phyloP scores from a whole-genome alignment of 192 early-diverging fungal genomes.

The Dissophora ornata region DNA sequence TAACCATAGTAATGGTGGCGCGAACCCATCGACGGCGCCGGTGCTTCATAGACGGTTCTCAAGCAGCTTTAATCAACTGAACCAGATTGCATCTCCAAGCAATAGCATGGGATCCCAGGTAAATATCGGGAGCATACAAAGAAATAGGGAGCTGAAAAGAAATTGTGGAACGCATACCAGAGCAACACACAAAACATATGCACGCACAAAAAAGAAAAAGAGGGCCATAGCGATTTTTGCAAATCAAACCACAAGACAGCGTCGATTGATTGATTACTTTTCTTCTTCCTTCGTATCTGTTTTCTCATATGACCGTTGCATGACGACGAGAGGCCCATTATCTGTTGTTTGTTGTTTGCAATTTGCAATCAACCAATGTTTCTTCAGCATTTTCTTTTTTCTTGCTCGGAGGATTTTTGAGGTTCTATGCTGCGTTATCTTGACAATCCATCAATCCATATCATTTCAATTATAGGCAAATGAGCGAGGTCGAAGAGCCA shows the following conservation, averaged over 20 bases:
- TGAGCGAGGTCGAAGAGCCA: constrained; percentile 44
- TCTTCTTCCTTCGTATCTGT: not conserved
- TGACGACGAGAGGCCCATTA: constrained; percentile 6
- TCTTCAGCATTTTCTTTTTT: no score
- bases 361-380: no score
- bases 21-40: constrained; percentile 7
- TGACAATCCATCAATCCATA: no score
- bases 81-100: constrained; percentile 29
- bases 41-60: constrained; percentile 45
- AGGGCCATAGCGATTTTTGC: no score
- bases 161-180: no score
- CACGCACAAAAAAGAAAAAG: no score
- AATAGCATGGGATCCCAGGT: constrained; percentile 13
- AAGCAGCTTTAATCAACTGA: constrained; percentile 47
- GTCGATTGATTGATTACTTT: no score
- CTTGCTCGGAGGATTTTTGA: no score
- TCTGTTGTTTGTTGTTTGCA: not conserved
- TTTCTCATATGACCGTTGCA: constrained; percentile 2
- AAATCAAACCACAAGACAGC: no score
- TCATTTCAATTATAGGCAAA: not conserved
- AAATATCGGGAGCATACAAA: not conserved
- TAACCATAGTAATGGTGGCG: not conserved
- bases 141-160: not conserved
- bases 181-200: not conserved
- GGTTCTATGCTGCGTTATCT: not conserved